phyloP scores from a whole-genome alignment of 148 eudicot species.

The Dysphania ambrosioides region DNA sequence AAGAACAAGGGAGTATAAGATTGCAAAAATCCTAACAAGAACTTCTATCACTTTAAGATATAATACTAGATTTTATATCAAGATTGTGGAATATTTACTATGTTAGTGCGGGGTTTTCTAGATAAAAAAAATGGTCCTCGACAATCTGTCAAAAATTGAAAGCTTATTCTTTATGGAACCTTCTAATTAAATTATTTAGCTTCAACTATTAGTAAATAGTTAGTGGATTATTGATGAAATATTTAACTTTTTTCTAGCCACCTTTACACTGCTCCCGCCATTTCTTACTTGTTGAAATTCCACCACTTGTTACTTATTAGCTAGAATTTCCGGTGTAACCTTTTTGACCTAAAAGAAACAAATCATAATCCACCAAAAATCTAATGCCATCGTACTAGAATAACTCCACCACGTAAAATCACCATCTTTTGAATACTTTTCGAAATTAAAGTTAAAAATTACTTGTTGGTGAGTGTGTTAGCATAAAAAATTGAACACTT shows the following conservation, averaged over 20 bases:
- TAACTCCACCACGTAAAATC: background rate
- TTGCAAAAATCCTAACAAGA: too few relatives aligned
- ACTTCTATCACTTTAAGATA: background rate
- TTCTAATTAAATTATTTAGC: background rate
- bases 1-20: too few relatives aligned
- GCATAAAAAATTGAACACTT: too few relatives aligned
- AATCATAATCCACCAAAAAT: background rate
- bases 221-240: background rate
- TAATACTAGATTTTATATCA: background rate
- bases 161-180: background rate
- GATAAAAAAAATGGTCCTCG: background rate
- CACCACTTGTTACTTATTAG: background rate
- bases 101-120: background rate
- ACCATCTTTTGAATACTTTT: background rate
- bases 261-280: background rate
- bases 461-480: too few relatives aligned
- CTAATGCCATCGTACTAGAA: background rate
- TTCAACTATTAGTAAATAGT: background rate
- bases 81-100: background rate
- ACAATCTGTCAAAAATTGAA: background rate
- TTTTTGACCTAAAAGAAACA: background rate
- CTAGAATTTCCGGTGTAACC: background rate
- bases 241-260: background rate
- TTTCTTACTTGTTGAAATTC: background rate
- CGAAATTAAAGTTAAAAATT: background rate